Evolutionary conservation across 768 basidiomycete species (phyloP).

Genomic region (Boletales sp.): DNA sequence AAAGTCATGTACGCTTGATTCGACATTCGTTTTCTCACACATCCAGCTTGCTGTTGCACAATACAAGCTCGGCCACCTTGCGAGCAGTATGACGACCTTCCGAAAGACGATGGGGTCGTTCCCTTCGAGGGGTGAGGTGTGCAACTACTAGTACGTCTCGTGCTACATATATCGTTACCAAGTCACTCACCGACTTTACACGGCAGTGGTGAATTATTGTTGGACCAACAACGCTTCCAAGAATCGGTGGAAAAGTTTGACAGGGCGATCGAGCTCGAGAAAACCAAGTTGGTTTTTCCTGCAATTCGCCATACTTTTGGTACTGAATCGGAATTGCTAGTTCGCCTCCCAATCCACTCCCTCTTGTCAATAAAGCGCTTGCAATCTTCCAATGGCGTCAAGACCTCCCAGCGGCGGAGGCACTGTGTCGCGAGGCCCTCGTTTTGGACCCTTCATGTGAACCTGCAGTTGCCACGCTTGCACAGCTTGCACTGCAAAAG

Average conservation of each 20-base stretch:
- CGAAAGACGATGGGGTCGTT: constrained; percentile 79
- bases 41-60: constrained; percentile 97
- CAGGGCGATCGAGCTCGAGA: constrained; percentile 84
- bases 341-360: constrained; percentile 77
- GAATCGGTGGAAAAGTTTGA: constrained; percentile 95
- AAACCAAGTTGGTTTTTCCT: constrained; percentile 49
- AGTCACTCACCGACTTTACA: not conserved
- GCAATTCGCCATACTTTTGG: not conserved
- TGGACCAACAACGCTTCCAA: constrained; percentile 86
- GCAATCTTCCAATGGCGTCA: constrained; percentile 95
- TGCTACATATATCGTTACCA: not conserved
- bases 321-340: constrained; percentile 15
- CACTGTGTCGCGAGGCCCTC: constrained; percentile 85
- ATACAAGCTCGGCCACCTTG: constrained; percentile 82
- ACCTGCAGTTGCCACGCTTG: constrained; percentile 92
- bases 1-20: constrained; percentile 84
- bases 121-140: constrained; percentile 83
- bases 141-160: constrained; percentile 84
- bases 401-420: constrained; percentile 78
- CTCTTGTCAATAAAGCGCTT: constrained; percentile 97
- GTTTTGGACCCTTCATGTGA: constrained; percentile 91
- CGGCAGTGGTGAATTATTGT: constrained; percentile 82
- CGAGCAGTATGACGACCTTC: constrained; percentile 89
- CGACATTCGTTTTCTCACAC: constrained; percentile 91
- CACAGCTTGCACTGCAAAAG: constrained; percentile 90